A percentile compares a stretch with the other conserved stretches of the same genome.
phyloP scores from a whole-genome alignment of 2,329 filamentous ascomycete species.

The Chaetomium sp. region DNA sequence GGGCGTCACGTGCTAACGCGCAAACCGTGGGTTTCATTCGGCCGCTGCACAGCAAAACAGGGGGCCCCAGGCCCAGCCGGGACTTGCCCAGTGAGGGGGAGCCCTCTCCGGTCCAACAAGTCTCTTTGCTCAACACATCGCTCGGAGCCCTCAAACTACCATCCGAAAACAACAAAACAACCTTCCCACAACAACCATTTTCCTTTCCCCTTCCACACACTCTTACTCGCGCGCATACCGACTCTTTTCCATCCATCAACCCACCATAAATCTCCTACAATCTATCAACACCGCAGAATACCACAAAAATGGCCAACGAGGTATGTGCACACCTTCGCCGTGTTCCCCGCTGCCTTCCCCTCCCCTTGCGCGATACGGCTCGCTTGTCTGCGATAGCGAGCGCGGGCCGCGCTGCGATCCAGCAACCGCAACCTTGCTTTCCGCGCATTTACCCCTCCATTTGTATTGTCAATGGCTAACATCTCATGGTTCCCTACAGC shows the following conservation, averaged over 20 bases:
- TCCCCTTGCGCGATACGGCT: conserved; percentile 10
- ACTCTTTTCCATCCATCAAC: conserved; percentile 4
- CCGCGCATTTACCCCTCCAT: neutral
- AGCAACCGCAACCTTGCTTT: neutral
- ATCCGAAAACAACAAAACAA: conserved; percentile 22
- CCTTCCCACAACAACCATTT: conserved; percentile 7
- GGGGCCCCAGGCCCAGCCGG: conserved; percentile 17
- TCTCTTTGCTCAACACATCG: conserved; percentile 23
- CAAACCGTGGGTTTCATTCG: conserved; percentile 16
- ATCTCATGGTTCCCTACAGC: conserved; percentile 17
- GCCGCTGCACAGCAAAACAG: conserved; percentile 18
- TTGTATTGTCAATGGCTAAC: conserved; percentile 20
- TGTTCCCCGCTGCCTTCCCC: conserved; percentile 10
- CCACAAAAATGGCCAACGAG: conserved; percentile 28
- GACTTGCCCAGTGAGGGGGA: conserved; percentile 20
- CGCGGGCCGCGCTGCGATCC: neutral
- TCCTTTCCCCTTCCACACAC: conserved; percentile 3
- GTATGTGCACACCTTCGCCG: conserved; percentile 18
- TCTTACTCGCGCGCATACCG: neutral
- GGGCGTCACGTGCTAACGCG: conserved; percentile 19
- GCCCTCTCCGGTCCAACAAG: conserved; percentile 13
- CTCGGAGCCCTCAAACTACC: conserved; percentile 17
- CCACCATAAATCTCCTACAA: conserved; percentile 6
- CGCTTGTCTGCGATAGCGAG: conserved; percentile 5
- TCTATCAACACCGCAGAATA: conserved; percentile 14